phyloP scores from a whole-genome alignment of 768 basidiomycete genomes.

The Naematelia encephala region DNA sequence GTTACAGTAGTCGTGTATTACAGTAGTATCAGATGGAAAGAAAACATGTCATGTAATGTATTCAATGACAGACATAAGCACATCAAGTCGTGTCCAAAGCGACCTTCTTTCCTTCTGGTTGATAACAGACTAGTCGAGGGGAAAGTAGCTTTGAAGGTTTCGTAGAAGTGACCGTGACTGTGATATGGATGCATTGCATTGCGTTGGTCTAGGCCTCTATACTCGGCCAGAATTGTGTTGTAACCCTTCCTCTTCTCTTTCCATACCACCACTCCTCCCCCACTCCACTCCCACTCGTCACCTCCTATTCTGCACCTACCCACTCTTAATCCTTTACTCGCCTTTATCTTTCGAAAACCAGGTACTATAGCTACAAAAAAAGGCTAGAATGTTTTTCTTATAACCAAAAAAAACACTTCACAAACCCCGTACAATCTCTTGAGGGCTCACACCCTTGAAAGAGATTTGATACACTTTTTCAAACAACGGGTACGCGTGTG shows the following conservation, averaged over 20 bases:
- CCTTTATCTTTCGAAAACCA: too few relatives aligned
- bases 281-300: background rate
- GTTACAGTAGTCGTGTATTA: background rate
- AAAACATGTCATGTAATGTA: too few relatives aligned
- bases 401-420: conserved; percentile 10
- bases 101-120: background rate
- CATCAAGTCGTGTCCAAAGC: too few relatives aligned
- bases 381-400: background rate
- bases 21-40: too few relatives aligned
- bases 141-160: background rate
- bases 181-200: background rate
- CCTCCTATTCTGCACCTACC: too few relatives aligned
- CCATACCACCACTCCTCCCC: background rate
- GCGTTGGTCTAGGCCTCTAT: background rate
- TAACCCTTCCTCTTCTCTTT: background rate
- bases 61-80: too few relatives aligned
- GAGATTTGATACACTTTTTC: conserved; percentile 49
- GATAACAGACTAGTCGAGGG: background rate
- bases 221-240: background rate
- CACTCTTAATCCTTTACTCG: too few relatives aligned
- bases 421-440: conserved; percentile 37
- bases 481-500: conserved; percentile 49
- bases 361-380: background rate
- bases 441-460: conserved; percentile 41
- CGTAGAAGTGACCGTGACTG: background rate